A percentile compares a stretch with the other conserved stretches of the same genome.
phyloP scores from a whole-genome alignment of 2,329 filamentous ascomycete species.

The Colletotrichum cordylinicola region DNA sequence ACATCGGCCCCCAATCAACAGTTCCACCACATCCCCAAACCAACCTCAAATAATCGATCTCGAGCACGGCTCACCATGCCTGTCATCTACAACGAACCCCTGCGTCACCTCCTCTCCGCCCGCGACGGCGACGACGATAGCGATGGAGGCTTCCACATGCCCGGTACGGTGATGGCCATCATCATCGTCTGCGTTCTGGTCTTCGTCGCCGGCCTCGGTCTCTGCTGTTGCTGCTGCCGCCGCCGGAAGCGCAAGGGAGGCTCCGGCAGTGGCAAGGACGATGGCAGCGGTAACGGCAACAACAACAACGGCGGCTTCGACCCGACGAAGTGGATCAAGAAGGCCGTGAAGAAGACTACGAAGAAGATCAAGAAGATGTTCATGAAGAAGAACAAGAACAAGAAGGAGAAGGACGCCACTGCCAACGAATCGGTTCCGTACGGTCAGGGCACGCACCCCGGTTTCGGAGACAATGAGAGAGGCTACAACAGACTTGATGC shows the following conservation, averaged over 20 bases:
- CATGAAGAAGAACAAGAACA: constrained; percentile 1
- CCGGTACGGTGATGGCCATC: not conserved
- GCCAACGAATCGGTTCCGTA: not conserved
- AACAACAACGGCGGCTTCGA: not conserved
- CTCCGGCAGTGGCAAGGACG: not conserved
- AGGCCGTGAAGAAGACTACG: not conserved
- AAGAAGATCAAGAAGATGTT: constrained; percentile 19
- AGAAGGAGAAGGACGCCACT: not conserved
- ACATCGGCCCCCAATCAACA: not conserved
- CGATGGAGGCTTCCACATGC: not conserved
- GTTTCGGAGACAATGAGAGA: not conserved
- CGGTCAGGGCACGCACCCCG: constrained; percentile 4
- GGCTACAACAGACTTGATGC: not conserved
- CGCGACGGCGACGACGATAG: not conserved
- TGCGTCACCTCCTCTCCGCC: not conserved
- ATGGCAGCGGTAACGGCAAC: not conserved
- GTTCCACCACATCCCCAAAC: not conserved
- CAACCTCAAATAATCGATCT: not conserved
- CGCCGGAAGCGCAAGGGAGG: not conserved
- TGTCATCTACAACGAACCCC: not conserved
- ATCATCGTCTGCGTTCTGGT: not conserved
- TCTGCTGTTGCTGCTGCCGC: constrained; percentile 5
- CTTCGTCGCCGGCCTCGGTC: not conserved
- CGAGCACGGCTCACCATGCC: not conserved
- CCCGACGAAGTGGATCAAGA: constrained; percentile 4